Conservation (phyloP, 805 yeast species). For the Priceomyces castillae region DNA sequence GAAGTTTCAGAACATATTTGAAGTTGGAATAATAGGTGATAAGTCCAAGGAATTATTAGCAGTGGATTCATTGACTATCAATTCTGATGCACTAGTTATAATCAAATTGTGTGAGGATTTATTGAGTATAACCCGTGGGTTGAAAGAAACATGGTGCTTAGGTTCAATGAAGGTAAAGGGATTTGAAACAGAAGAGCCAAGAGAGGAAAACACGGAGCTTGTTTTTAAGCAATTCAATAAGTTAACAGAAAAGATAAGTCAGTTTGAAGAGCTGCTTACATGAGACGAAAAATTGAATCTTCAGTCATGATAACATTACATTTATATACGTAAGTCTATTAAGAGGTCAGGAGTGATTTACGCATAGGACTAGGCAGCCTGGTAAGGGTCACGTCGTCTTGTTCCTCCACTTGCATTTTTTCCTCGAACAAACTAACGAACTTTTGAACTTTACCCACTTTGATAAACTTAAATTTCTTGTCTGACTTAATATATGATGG, state of each 20-base stretch:
- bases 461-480: conserved; percentile 43
- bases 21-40: conserved; percentile 41
- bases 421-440: conserved; percentile 44
- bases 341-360: not conserved
- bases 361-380: conserved; percentile 9
- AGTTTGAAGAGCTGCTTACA: conserved; percentile 14
- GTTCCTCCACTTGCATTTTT: conserved; percentile 16
- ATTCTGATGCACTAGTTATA: conserved; percentile 50
- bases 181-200: conserved; percentile 7
- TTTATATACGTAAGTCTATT: not conserved
- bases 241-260: conserved; percentile 30
- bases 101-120: conserved; percentile 54
- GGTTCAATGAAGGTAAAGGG: conserved; percentile 45
- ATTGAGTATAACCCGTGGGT: conserved; percentile 44
- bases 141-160: conserved; percentile 57
- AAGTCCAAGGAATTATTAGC: conserved; percentile 43
- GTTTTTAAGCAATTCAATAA: conserved; percentile 33
- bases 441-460: conserved; percentile 46
- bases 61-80: conserved; percentile 56
- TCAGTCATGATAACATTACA: not conserved
- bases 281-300: not conserved
- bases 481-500: conserved; percentile 39
- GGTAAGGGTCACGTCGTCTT: conserved; percentile 2
- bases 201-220: conserved; percentile 21
- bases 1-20: conserved; percentile 53